Evolutionary conservation across 768 basidiomycete species (phyloP).

Genomic region (Mycena kentingensis): DNA sequence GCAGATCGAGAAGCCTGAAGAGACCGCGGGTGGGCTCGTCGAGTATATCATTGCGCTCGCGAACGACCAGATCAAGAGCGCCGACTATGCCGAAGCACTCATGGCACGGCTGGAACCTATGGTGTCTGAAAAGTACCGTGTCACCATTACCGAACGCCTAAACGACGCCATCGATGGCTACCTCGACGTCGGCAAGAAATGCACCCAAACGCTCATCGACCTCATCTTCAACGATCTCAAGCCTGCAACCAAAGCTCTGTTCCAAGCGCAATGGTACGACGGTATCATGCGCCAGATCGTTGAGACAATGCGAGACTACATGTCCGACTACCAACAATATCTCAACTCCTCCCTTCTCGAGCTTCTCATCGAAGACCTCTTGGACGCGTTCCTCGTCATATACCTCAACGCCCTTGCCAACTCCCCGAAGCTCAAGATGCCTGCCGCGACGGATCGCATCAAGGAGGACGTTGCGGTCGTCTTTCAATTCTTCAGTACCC

Average conservation of each 20-base stretch:
- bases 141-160: constrained; percentile 77
- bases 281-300: constrained; percentile 85
- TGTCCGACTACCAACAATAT: constrained; percentile 90
- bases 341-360: constrained; percentile 91
- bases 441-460: constrained; percentile 81
- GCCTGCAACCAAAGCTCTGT: constrained; percentile 80
- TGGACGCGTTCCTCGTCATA: constrained; percentile 85
- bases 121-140: constrained; percentile 90
- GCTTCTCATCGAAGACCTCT: constrained; percentile 86
- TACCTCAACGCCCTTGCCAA: constrained; percentile 89
- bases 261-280: constrained; percentile 89
- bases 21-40: constrained; percentile 83
- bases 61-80: constrained; percentile 96
- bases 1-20: constrained; percentile 85
- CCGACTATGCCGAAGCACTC: constrained; percentile 89
- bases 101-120: constrained; percentile 85
- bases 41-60: constrained; percentile 97
- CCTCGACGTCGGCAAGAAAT: constrained; percentile 96
- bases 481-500: constrained; percentile 77
- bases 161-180: constrained; percentile 99
- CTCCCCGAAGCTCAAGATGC: constrained; percentile 84
- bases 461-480: constrained; percentile 77
- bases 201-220: constrained; percentile 91
- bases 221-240: constrained; percentile 95
- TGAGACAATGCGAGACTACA: constrained; percentile 96